phyloP scores from a whole-genome alignment of 192 early-diverging fungal genomes.

The Coemansia sp. region DNA sequence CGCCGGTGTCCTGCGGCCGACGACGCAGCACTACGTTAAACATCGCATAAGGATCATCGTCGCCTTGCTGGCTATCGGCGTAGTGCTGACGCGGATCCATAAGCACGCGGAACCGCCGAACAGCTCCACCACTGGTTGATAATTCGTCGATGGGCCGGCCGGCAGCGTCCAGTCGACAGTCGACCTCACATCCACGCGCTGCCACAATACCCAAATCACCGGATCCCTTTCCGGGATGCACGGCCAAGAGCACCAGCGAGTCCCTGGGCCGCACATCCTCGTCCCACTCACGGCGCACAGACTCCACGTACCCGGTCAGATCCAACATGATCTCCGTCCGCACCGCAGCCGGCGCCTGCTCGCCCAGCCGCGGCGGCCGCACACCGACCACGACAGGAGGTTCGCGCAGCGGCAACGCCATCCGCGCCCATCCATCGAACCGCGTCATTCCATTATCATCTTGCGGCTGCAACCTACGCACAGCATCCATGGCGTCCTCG shows the following conservation, averaged over 20 bases:
- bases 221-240: constrained; percentile 57
- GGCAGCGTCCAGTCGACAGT: constrained; percentile 71
- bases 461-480: constrained; percentile 75
- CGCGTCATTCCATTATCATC: constrained; percentile 61
- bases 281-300: constrained; percentile 88
- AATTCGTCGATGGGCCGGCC: constrained; percentile 63
- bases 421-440: constrained; percentile 94
- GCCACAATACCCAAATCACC: constrained; percentile 73
- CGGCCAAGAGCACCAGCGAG: constrained; percentile 82
- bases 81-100: constrained; percentile 88
- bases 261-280: constrained; percentile 74
- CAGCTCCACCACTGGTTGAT: constrained; percentile 19
- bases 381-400: constrained; percentile 74
- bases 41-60: constrained; percentile 67
- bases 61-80: constrained; percentile 26
- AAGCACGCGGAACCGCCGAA: constrained; percentile 71
- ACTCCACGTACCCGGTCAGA: constrained; percentile 67
- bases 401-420: constrained; percentile 73
- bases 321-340: constrained; percentile 79
- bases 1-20: constrained; percentile 89
- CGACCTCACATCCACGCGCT: constrained; percentile 87
- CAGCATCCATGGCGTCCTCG: constrained; percentile 87
- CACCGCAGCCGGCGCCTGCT: constrained; percentile 71
- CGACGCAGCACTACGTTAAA: constrained; percentile 93
- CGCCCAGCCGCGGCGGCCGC: constrained; percentile 38